Conservation (phyloP, 176 grass and related monocot genomes). For the Lolium rigidum region DNA sequence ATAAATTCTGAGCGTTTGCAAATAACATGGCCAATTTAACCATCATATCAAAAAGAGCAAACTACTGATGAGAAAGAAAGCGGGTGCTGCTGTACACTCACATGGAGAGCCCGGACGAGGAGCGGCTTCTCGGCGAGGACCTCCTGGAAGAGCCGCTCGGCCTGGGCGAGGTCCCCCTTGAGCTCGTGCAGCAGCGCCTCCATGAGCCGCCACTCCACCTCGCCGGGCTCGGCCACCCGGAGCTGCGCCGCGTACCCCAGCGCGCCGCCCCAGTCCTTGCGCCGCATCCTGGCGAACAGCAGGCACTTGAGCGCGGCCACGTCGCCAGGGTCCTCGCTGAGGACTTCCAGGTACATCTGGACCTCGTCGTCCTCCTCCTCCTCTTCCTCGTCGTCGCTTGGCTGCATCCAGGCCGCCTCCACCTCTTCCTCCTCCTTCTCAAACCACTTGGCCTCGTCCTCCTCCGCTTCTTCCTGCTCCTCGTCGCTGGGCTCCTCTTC, state of each 20-base stretch:
- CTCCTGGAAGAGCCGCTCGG: constrained; percentile 71
- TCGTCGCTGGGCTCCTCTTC: constrained; percentile 6
- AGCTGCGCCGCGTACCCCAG: constrained; percentile 58
- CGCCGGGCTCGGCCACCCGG: constrained; percentile 61
- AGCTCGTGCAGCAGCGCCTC: constrained; percentile 77
- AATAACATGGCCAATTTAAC: neutral
- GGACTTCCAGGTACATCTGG: constrained; percentile 64
- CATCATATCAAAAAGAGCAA: constrained; percentile 6
- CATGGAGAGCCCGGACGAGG: constrained; percentile 79
- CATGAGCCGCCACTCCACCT: constrained; percentile 82
- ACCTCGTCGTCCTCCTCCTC: constrained; percentile 46
- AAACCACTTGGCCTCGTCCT: constrained; percentile 31
- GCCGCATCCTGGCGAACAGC: constrained; percentile 75
- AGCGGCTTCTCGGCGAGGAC: constrained; percentile 75
- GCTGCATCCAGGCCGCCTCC: constrained; percentile 24
- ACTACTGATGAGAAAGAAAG: neutral
- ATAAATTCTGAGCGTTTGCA: too few relatives aligned
- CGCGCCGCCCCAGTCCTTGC: constrained; percentile 65
- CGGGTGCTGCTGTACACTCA: constrained; percentile 50
- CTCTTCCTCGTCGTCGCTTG: constrained; percentile 34
- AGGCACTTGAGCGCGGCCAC: constrained; percentile 75
- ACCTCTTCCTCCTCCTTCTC: constrained; percentile 32
- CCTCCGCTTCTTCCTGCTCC: neutral
- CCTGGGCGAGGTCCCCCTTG: constrained; percentile 62
- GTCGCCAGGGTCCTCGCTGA: constrained; percentile 61